Base-by-base conservation (phyloP, 345 rosid species). In the Gossypium australe region DNA sequence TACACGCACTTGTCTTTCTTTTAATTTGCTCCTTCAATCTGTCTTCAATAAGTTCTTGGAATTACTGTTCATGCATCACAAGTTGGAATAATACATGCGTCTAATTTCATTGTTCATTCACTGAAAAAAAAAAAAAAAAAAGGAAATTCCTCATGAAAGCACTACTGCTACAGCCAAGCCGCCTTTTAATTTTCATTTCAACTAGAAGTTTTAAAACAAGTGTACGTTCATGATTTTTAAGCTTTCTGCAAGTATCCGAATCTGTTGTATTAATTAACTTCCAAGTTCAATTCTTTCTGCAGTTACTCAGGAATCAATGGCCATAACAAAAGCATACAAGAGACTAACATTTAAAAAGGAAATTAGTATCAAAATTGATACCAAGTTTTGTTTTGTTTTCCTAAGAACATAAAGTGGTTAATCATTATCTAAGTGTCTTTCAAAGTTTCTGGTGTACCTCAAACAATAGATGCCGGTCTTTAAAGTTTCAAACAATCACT, bases 21-120 rank as follows among this genome's bases (percentile, higher is more conserved):
- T 63, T 62, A 48, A 66, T 66, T 67, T 34, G 70, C 45, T 69
- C 61, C 69, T 22, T 58, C 63, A 64, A 51, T 52, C 59, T 70
- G 45, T 24, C 47, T 34, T 9, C 60, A 29, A 51, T 5, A 53
- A 70, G 64, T 56, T 59, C 53, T 43, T 58, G 58, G 51, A 51
- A 16, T 45, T 14, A 78, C 86, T 84, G 59, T 78, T 72, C 17
- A 7, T 16, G 66, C 80, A 78, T 76, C 75, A 81, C 45, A 51
- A 25, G 72, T 25, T 48, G 66, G 66, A 34, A 25, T 66, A 47
- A 67, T 44, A 3, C 67, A 27, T 59, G 25, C 2, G 48, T 27
- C 55, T 58, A 1, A 20, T 57, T 59, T 17, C 60, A 69, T 16
- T 24, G 11, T 7, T 67, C 38, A 3, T 67, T 66, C 56, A 10